Evolutionary conservation across 371 early-diverging fungal genomes (phyloP), one percentile per base, ranked within the genome.

Genomic region (Rhizopus microsporus): DNA sequence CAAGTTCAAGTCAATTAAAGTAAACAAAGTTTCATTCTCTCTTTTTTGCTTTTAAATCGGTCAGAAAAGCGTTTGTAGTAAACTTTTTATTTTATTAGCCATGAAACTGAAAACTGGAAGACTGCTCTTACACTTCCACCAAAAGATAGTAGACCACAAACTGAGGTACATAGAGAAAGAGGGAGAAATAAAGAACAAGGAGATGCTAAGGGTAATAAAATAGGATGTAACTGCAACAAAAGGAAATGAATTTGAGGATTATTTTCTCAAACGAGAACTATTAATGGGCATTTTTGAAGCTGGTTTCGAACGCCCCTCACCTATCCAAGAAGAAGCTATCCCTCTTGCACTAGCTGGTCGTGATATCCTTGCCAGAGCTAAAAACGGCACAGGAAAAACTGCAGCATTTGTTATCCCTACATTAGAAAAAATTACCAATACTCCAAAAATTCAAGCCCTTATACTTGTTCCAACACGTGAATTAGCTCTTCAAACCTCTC

Each of bases 371-470:
- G 98, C 97, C 8, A 82, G 97, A 62, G 94, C 97, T 38, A 98
- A 97, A 77, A 98, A 97, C 75, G 99, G 99, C 23, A 98, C 98
- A 1, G 99, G 98, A 49, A 99, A 99, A 77, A 97, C 99, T 0
- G 97, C 95, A 15, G 96, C 97, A 1, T 98, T 96, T 67, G 83
- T 92, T 51, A 96, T 99, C 58, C 98, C 98, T 1, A 84, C 93
- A 1, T 81, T 99, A 56, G 96, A 98, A 65, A 97, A 95, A 74
- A 85, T 96, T 62, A 86, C 93, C 68, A 77, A 84, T 15, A 80
- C 84, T 46, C 86, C 83, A 38, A 83, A 84, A 56, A 86, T 96
- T 67, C 94, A 95, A 74, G 91, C 90, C 38, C 66, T 85, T 4
- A 81, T 99, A 51, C 77, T 98, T 8, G 98, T 96, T 1, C 99